These are phyloP conservation scores for Xylariaceae sp. DNA, from an alignment of 2,329 filamentous ascomycete species.

Conservation along the genomic window DNA sequence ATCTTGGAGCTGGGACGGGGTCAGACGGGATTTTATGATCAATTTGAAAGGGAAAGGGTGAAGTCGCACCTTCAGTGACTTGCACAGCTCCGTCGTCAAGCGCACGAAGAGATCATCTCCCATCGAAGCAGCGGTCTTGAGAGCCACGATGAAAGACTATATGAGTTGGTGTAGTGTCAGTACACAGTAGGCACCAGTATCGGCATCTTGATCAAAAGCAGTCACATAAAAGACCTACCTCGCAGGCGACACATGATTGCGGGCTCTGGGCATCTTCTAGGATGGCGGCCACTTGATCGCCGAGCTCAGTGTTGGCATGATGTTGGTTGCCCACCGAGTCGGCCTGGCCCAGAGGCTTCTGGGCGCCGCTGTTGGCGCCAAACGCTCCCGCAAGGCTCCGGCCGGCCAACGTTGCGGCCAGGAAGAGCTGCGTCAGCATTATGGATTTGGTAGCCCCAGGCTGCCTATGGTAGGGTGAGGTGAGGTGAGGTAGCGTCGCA, in stretches of 20 bases:
- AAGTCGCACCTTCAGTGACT: slow-evolving; percentile 1
- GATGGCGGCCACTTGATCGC: not conserved
- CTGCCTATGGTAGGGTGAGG: not conserved
- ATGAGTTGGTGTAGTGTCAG: no score
- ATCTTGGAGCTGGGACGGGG: slow-evolving; percentile 37
- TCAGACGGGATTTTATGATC: no score
- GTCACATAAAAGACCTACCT: no score
- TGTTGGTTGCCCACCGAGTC: not conserved
- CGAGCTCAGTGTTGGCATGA: no score
- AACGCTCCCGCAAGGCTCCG: not conserved
- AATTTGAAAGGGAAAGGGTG: not conserved
- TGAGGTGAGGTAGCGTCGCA: no score
- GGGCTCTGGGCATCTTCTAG: slow-evolving; percentile 12
- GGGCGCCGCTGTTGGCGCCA: not conserved
- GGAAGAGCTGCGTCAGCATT: not conserved
- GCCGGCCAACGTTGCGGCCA: not conserved
- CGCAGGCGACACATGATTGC: slow-evolving; percentile 20
- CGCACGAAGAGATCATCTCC: slow-evolving; percentile 20
- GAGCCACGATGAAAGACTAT: slow-evolving; percentile 16
- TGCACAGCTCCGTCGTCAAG: slow-evolving; percentile 17
- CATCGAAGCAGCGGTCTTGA: slow-evolving; percentile 16
- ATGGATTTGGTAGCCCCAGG: not conserved
- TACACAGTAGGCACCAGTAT: no score
- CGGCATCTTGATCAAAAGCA: no score
- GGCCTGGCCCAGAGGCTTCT: not conserved